These are phyloP conservation scores for Linderniella brevidens DNA, from an alignment of 257 asterid genomes.

Conservation along the genomic window DNA sequence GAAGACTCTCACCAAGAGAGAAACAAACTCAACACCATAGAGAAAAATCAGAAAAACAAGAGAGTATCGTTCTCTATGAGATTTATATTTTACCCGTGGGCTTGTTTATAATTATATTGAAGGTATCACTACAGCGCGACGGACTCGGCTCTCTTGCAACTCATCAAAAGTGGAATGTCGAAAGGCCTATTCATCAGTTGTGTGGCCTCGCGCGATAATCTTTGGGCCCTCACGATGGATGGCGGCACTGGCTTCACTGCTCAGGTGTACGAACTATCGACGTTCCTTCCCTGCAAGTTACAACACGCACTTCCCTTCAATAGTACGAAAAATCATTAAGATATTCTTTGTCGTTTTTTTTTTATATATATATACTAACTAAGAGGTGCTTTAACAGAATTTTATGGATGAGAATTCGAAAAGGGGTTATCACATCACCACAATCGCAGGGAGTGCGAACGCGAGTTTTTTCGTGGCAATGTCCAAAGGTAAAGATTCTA, in stretches of 20 bases:
- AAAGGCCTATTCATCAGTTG: slow-evolving; percentile 62
- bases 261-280: slow-evolving; percentile 51
- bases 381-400: slow-evolving; percentile 36
- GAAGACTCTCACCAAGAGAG: too few species aligned
- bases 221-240: slow-evolving; percentile 84
- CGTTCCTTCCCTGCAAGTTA: slow-evolving; percentile 59
- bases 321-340: too few species aligned
- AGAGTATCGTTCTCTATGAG: too few species aligned
- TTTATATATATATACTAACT: too few species aligned
- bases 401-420: slow-evolving; percentile 87
- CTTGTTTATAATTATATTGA: slow-evolving; percentile 11
- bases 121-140: slow-evolving; percentile 56
- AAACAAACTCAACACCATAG: too few species aligned
- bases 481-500: slow-evolving; percentile 47
- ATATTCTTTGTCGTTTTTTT: neutral
- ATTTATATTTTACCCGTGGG: too few species aligned
- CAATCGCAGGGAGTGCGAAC: slow-evolving; percentile 61
- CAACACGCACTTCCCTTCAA: too few species aligned
- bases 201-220: slow-evolving; percentile 46
- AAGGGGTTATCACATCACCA: slow-evolving; percentile 54
- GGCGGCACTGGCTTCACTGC: slow-evolving; percentile 65
- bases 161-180: slow-evolving; percentile 51
- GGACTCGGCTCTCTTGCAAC: slow-evolving; percentile 55
- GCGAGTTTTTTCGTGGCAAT: slow-evolving; percentile 71
- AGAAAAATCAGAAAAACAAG: too few species aligned